These are phyloP conservation scores for Zoysia matrella DNA, from an alignment of 202 grass and related monocot species.

Conservation along the genomic window DNA sequence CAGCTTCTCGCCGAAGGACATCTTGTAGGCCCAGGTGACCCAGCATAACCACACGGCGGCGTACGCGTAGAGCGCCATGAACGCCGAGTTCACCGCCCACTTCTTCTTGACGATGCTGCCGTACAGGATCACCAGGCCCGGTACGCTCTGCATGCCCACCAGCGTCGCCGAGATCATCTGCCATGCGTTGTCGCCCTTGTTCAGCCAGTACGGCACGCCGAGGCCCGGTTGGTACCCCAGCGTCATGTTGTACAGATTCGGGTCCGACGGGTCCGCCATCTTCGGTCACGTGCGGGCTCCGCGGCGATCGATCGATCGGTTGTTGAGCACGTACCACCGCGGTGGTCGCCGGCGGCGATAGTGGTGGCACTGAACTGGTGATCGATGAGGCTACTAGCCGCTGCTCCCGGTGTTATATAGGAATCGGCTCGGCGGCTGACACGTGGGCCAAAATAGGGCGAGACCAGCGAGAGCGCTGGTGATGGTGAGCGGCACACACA, in stretches of 20 bases:
- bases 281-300: background rate
- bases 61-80: conserved; percentile 94
- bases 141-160: conserved; percentile 76
- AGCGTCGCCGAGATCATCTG: conserved; percentile 88
- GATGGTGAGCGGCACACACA: conserved; percentile 9
- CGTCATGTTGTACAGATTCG: conserved; percentile 34
- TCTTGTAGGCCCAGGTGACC: conserved; percentile 87
- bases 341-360: background rate
- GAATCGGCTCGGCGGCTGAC: background rate
- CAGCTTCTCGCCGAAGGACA: conserved; percentile 85
- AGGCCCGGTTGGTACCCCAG: conserved; percentile 23
- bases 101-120: conserved; percentile 94
- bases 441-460: conserved; percentile 32
- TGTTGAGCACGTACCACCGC: background rate
- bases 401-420: background rate
- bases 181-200: conserved; percentile 97
- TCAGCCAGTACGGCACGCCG: conserved; percentile 57
- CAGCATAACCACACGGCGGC: conserved; percentile 93
- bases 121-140: conserved; percentile 44
- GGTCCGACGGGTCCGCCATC: background rate
- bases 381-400: conserved; percentile 27
- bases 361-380: conserved; percentile 1
- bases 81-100: conserved; percentile 88
- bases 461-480: conserved; percentile 32
- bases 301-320: background rate